These are phyloP conservation scores for Lepidium sativum DNA, from an alignment of 345 rosid genomes.

Conservation along the genomic window DNA sequence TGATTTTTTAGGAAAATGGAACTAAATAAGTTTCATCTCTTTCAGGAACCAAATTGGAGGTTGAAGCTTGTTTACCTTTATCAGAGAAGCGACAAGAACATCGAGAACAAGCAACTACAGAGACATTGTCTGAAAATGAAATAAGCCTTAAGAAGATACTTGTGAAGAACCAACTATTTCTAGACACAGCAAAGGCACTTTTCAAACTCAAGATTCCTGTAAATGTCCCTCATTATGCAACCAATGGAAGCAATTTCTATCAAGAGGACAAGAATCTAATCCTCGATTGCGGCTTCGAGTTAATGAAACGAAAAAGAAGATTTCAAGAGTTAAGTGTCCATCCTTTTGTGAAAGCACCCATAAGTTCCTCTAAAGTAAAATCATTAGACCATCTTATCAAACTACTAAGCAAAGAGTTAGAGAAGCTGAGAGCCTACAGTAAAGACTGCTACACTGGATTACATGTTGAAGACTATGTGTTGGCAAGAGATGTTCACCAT, in stretches of 20 bases:
- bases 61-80: conserved; percentile 4
- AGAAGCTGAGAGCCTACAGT: conserved; percentile 46
- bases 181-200: conserved; percentile 70
- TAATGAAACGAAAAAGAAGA: conserved; percentile 74
- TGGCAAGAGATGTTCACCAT: conserved; percentile 49
- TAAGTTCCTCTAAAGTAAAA: conserved; percentile 27
- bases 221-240: conserved; percentile 19
- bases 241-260: conserved; percentile 16
- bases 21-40: conserved; percentile 6
- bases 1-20: background rate
- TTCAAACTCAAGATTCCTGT: conserved; percentile 64
- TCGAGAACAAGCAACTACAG: conserved; percentile 18
- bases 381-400: conserved; percentile 58
- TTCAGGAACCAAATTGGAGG: conserved; percentile 36
- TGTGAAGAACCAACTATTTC: conserved; percentile 50
- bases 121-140: conserved; percentile 53
- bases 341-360: conserved; percentile 44
- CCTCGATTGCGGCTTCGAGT: conserved; percentile 71
- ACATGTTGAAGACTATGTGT: conserved; percentile 51
- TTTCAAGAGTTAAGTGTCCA: conserved; percentile 59
- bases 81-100: conserved; percentile 13
- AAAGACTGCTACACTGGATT: conserved; percentile 32
- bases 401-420: conserved; percentile 46
- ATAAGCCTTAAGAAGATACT: conserved; percentile 54
- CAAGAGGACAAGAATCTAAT: conserved; percentile 47